Base-by-base conservation (phyloP, 2,329 filamentous ascomycete species). In the Aspergillus proliferans region DNA sequence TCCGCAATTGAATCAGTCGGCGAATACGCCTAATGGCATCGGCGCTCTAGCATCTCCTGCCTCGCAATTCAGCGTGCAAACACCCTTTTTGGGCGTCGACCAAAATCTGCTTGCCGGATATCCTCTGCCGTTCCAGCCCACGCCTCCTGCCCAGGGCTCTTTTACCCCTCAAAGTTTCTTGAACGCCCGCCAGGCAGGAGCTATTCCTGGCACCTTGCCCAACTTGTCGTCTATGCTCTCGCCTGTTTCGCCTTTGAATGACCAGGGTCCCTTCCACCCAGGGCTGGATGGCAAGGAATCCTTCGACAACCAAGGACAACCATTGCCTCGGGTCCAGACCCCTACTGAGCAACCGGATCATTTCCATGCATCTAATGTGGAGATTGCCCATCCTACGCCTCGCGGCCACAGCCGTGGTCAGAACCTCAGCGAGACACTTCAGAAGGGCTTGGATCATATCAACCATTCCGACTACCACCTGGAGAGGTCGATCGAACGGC, bases 391-490 rank as follows among this genome's bases (percentile, higher is more conserved):
- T 43, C 82, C 82, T 8, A 83, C 76, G 45, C 82, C 82, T 49
- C 76, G 77, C 56, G 78, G 78, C 34, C 80, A 84, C 36, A 58
- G 54, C 22, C 58, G 56, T 66, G 77, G 77, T 48, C 86, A 91
- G 58, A 90, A 90, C 57, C 77, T 88, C 38, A 90, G 85, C 60
- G 80, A 84, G 54, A 88, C 83, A 42, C 77, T 95, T 21, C 89
- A 95, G 65, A 85, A 85, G 53, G 89, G 93, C 57, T 85, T 94
- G 48, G 86, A 93, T 36, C 64, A 66, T 36, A 61, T 65, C 53
- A 54, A 54, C 45, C 87, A 91, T 61, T 85, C 87, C 4, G 88
- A 95, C 60, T 92, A 93, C 62, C 88, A 92, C 59, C 70, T 93
- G 52, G 87, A 91, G 63, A 83, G 90, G 63, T 84, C 88, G 52